Base-by-base conservation (phyloP, 305 asterid species). In the Fraxinus ornus region DNA sequence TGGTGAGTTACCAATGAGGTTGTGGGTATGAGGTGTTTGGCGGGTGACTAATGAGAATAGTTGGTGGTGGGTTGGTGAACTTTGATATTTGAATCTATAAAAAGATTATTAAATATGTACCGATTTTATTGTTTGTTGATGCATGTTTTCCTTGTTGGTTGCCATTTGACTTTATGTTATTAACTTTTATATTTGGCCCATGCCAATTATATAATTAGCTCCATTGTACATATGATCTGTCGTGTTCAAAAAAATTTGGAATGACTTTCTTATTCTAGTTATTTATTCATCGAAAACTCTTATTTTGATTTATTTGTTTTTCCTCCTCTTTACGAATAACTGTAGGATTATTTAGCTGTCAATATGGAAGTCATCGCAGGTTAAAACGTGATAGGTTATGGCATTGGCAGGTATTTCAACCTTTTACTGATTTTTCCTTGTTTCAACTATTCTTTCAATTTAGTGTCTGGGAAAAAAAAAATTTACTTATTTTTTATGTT, bases 341-440 rank as follows among this genome's bases (percentile, higher is more conserved):
- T 76, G 87, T 88, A 88, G 93, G 83, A 82, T 73, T 84, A 8
- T 82, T 80, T 75, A 32, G 66, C 55, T 22, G 75, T 37, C 33
- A 75, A 85, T 85, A 94, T 94, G 98, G 97, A 94, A 83, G 89
- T 87, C 26, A 85, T 79, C 7, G 95, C 94, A 83, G 97, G 97
- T 80, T 93, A 88, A 90, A 83, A 68, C 75, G 33, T 49, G 15
- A 75, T 72, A 80, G 83, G 87, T 82, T 90, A 94, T 93, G 97
- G 96, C 88, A 88, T 88, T 89, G 85, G 79, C 89, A 80, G 97
- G 97, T 91, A 89, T 52, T 55, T 30, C 21, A 70, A 35, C 75
- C 36, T 76, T 71, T 52, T 22, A 64, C 6, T 8, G 32, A 19
- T 60, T 30, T 77, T 17, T 55, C n/a, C 64, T 15, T 41, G 17